Percentiles rank a stretch among this genome's conserved stretches.
These are phyloP conservation scores for Fraxinus sp. DNA, from an alignment of 305 asterid genomes.

Conservation along the genomic window DNA sequence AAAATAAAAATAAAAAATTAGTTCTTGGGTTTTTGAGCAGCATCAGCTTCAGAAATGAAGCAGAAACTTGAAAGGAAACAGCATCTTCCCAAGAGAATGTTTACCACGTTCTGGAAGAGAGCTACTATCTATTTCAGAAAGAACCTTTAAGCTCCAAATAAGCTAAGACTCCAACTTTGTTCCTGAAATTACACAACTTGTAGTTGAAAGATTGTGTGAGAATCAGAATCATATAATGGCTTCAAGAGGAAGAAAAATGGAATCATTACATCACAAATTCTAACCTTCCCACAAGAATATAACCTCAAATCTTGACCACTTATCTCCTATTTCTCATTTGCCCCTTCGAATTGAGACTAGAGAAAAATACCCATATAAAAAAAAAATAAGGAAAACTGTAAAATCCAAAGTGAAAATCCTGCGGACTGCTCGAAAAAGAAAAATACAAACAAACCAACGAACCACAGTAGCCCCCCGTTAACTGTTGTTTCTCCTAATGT, in stretches of 20 bases:
- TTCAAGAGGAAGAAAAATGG: conserved; percentile 48
- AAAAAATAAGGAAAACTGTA: background rate
- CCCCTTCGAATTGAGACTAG: background rate
- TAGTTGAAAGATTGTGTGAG: background rate
- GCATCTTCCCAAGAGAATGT: conserved; percentile 29
- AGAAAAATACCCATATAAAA: background rate
- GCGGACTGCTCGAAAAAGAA: background rate
- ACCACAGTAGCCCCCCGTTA: background rate
- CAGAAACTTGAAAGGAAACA: conserved; percentile 22
- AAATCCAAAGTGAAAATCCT: conserved; percentile 1
- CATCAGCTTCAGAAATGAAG: too few relatives aligned
- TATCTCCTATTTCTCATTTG: background rate
- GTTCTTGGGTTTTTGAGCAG: background rate
- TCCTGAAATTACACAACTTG: conserved; percentile 22
- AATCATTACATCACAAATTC: conserved; percentile 43
- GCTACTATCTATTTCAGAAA: conserved; percentile 7
- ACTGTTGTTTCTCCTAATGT: background rate
- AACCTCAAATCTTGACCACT: conserved; percentile 6
- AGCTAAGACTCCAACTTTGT: conserved; percentile 24
- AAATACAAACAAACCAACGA: conserved; percentile 1
- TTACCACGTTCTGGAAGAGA: conserved; percentile 19
- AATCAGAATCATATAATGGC: conserved; percentile 21
- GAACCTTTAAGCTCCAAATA: conserved; percentile 42
- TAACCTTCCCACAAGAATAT: conserved; percentile 15
- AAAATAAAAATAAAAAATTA: background rate